A percentile compares a stretch with the other conserved stretches of the same genome.
Evolutionary conservation across 2,329 filamentous ascomycete species (phyloP).

Genomic region (Diaporthe velutina): DNA sequence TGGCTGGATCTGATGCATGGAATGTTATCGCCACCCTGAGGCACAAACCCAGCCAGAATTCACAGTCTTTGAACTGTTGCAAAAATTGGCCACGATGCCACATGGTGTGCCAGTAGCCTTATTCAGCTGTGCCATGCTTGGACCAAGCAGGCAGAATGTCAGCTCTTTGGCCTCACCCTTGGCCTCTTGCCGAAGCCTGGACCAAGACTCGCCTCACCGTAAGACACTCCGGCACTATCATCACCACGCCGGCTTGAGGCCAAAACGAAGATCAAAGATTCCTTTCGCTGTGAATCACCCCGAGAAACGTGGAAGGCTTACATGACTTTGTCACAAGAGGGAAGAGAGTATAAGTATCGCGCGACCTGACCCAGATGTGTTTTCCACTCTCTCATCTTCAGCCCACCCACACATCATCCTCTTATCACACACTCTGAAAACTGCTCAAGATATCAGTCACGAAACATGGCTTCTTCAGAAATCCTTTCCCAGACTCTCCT

Average conservation of each 20-base stretch:
- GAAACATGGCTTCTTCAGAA: slow-evolving; percentile 51
- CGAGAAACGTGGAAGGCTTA: background rate
- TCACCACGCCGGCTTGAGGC: slow-evolving; percentile 2
- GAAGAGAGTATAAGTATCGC: background rate
- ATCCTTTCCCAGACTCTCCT: slow-evolving; percentile 65
- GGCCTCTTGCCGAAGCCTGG: background rate
- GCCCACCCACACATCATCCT: background rate
- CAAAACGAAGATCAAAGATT: background rate
- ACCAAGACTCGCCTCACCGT: background rate
- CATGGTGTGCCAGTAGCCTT: background rate
- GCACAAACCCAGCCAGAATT: background rate
- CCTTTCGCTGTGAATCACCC: background rate
- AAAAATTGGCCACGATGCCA: background rate
- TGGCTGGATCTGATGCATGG: background rate
- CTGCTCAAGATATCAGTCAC: background rate
- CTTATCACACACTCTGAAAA: slow-evolving; percentile 31
- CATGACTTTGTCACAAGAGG: background rate
- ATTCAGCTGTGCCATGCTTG: background rate
- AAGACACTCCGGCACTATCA: too few relatives aligned
- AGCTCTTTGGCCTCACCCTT: background rate
- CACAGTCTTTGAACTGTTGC: background rate
- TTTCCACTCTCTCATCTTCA: background rate
- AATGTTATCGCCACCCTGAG: background rate
- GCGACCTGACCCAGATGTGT: background rate
- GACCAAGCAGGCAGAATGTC: too few relatives aligned